A percentile compares a stretch with the other conserved stretches of the same genome.
Conservation (phyloP, 371 early-diverging fungal genomes). For the Lichtheimia ramosa region DNA sequence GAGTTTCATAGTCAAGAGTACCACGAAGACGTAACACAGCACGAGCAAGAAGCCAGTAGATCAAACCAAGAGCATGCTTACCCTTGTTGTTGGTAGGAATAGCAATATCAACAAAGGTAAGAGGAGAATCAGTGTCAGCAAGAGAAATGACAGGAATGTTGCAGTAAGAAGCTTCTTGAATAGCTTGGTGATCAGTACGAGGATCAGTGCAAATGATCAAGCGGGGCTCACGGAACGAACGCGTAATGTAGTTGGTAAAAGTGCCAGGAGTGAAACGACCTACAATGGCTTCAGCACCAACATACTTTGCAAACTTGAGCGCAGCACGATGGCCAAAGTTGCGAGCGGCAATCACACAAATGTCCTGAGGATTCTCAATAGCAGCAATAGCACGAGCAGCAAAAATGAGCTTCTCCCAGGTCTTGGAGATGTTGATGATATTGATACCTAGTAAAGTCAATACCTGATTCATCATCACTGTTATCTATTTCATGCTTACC, state of each 20-base stretch:
- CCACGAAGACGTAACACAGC: slow-evolving; percentile 98
- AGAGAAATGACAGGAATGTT: slow-evolving; percentile 99
- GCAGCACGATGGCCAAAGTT: slow-evolving; percentile 99
- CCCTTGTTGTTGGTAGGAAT: slow-evolving; percentile 99
- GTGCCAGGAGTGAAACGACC: slow-evolving; percentile 99
- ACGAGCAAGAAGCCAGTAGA: slow-evolving; percentile 97
- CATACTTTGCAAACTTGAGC: slow-evolving; percentile 97
- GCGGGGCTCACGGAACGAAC: slow-evolving; percentile 98
- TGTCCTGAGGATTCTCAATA: slow-evolving; percentile 95
- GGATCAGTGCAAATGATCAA: slow-evolving; percentile 98
- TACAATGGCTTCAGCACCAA: slow-evolving; percentile 96
- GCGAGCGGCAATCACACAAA: slow-evolving; percentile 95
- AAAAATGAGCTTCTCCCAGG: slow-evolving; percentile 99
- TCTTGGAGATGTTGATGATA: slow-evolving; percentile 98
- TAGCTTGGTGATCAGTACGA: slow-evolving; percentile 97
- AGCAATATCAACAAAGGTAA: slow-evolving; percentile 96
- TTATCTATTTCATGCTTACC: slow-evolving; percentile 43
- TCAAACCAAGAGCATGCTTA: slow-evolving; percentile 97
- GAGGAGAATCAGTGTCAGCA: slow-evolving; percentile 96
- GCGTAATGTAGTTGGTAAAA: slow-evolving; percentile 99
- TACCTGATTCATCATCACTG: background rate
- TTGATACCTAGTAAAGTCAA: slow-evolving; percentile 47
- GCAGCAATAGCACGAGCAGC: slow-evolving; percentile 98
- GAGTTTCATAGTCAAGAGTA: slow-evolving; percentile 74
- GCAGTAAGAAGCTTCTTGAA: slow-evolving; percentile 98